These are phyloP conservation scores for Diutina siamensis DNA, from an alignment of 1,139 yeast genomes.

Conservation along the genomic window DNA sequence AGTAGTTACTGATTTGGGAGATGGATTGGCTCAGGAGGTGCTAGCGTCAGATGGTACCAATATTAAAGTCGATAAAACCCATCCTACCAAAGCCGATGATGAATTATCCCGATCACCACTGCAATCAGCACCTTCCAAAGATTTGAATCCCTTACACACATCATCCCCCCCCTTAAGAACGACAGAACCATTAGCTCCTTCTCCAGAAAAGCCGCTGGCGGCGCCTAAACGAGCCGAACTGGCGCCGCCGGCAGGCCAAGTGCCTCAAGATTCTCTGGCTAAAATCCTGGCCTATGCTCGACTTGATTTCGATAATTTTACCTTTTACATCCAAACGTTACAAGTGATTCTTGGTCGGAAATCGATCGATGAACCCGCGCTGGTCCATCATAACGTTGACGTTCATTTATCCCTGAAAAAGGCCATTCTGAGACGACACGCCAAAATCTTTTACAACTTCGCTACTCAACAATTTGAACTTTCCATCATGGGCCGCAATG, in stretches of 20 bases:
- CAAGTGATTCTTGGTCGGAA: slow-evolving; percentile 88
- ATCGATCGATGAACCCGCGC: slow-evolving; percentile 50
- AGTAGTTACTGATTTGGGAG: too few relatives aligned
- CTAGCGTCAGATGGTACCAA: too few relatives aligned
- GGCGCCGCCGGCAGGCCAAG: slow-evolving; percentile 2
- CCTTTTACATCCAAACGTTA: slow-evolving; percentile 90
- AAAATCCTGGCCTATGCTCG: slow-evolving; percentile 85
- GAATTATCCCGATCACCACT: too few relatives aligned
- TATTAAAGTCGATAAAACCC: not conserved
- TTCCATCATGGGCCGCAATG: slow-evolving; percentile 85
- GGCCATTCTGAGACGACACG: slow-evolving; percentile 87
- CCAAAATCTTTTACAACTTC: slow-evolving; percentile 88
- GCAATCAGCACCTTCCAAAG: too few relatives aligned
- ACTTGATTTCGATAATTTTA: slow-evolving; percentile 81
- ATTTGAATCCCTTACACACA: too few relatives aligned
- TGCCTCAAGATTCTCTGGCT: not conserved
- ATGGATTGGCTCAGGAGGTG: too few relatives aligned
- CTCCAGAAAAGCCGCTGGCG: slow-evolving; percentile 3
- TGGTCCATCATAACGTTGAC: slow-evolving; percentile 54
- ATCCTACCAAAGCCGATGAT: too few relatives aligned
- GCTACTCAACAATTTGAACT: slow-evolving; percentile 89
- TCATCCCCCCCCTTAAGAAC: not conserved
- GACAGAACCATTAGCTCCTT: not conserved
- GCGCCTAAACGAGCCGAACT: slow-evolving; percentile 2
- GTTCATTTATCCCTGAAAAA: slow-evolving; percentile 86